A percentile compares a stretch with the other conserved stretches of the same genome.
phyloP scores from a whole-genome alignment of 2,329 filamentous ascomycete genomes.

The Neurospora sp. region DNA sequence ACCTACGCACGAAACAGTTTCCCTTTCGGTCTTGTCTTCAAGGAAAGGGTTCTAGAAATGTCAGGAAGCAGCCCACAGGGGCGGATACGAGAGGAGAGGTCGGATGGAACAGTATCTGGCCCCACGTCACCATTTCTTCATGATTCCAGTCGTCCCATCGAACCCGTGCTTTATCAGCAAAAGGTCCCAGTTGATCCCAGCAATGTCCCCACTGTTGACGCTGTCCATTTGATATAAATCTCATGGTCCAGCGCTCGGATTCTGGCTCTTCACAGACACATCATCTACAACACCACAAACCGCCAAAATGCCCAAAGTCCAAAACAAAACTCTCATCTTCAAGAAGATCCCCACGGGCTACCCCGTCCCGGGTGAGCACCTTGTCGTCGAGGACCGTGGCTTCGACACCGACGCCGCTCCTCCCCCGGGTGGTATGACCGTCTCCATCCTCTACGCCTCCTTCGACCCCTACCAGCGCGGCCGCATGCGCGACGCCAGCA shows the following conservation, averaged over 20 bases:
- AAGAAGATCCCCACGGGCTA: conserved; percentile 56
- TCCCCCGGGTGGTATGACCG: conserved; percentile 55
- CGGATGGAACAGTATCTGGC: background rate
- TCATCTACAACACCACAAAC: background rate
- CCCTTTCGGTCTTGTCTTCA: background rate
- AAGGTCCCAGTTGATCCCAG: background rate
- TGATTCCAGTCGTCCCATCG: background rate
- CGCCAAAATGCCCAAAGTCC: background rate
- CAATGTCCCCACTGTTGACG: background rate
- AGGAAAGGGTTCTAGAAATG: background rate
- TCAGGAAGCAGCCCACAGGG: background rate
- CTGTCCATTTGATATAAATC: background rate
- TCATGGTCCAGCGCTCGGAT: background rate
- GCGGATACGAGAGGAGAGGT: background rate
- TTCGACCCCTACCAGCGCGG: conserved; percentile 82
- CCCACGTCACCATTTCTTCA: background rate
- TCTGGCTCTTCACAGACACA: background rate
- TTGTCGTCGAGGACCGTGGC: conserved; percentile 54
- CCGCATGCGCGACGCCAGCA: conserved; percentile 56
- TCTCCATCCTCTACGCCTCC: conserved; percentile 64
- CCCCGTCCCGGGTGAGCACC: conserved; percentile 61
- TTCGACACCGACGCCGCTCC: conserved; percentile 56
- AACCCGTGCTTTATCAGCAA: background rate
- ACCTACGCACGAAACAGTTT: background rate
- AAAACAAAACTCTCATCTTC: conserved; percentile 69